Evolutionary conservation across 2,329 filamentous ascomycete genomes (phyloP), one percentile per base, ranked within the genome.

Genomic region (Didymella keratinophila): DNA sequence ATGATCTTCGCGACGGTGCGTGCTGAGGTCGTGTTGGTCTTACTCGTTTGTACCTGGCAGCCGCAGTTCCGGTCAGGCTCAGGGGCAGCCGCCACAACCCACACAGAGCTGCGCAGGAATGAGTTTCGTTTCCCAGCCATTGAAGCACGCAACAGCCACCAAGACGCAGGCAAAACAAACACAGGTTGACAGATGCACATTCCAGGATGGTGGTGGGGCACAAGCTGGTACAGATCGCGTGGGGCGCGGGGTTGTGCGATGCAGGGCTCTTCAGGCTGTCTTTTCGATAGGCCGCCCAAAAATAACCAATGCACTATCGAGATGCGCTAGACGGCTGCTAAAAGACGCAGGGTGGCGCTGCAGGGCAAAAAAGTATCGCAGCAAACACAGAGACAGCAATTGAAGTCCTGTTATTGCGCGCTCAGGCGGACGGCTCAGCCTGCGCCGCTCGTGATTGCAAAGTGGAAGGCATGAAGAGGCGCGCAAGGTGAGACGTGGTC

Each of bases 31-130:
- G 43, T 54, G 25, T 42, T 47, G 46, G 46, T 52, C 42, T 49
- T 56, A 32, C 43, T 57, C 58, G 49, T 53, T 57, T 52, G 52
- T 56, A 49, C 44, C 56, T 52, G 57, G 57, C 57, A 52, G 42
- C 25, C 56, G 21, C 36, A 12, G 8, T 56, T 47, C 52, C 52
- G 57, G 36, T 25, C 41, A 43, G 41, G 41, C 7, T 49, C 52
- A 60, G 58, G 58, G 58, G 49, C 41, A 20, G 23, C 14, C 3
- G 39, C 30, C 46, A 50, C 51, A 34, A 37, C 16, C 21, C 27
- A 28, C 51, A 21, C 49, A 39, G 37, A 25, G 6, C 18, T 28
- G 42, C 23, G 2, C 32, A 36, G 47, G 41, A 56, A 60, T 51
- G 52, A 1, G 25, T 27, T 49, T 34, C 23, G 48, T 45, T 53